Percentiles rank a stretch among this genome's conserved stretches.
phyloP scores from a whole-genome alignment of 2,329 filamentous ascomycete species.

The Corynespora cassiicola region DNA sequence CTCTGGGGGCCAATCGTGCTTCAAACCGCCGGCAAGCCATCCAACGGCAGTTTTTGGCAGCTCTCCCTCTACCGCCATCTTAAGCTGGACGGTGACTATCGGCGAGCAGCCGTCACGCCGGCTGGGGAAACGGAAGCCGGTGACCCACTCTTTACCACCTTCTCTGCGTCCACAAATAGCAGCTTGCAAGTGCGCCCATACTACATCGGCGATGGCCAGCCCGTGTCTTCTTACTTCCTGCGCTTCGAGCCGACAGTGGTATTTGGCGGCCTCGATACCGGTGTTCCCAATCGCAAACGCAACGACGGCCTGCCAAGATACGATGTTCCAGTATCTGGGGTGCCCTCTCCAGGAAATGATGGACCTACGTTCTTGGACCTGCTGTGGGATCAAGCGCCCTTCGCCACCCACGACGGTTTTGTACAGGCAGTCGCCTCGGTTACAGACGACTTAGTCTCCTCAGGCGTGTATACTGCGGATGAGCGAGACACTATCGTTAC shows the following conservation, averaged over 20 bases:
- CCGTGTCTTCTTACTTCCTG: slow-evolving; percentile 16
- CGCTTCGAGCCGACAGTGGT: slow-evolving; percentile 17
- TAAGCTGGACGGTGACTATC: slow-evolving; percentile 18
- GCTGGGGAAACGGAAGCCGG: slow-evolving; percentile 4
- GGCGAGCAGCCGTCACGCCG: slow-evolving; percentile 8
- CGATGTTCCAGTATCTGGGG: slow-evolving; percentile 16
- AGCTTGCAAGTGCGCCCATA: slow-evolving; percentile 12
- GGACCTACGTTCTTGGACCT: slow-evolving; percentile 18
- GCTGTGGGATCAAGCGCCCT: slow-evolving; percentile 19
- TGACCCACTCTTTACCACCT: slow-evolving; percentile 14
- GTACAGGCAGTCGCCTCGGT: slow-evolving; percentile 6
- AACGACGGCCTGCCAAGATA: slow-evolving; percentile 19
- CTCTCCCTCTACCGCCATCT: slow-evolving; percentile 18
- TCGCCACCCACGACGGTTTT: slow-evolving; percentile 13
- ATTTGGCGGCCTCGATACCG: slow-evolving; percentile 12
- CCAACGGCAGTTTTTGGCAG: slow-evolving; percentile 4
- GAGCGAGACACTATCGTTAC: slow-evolving; percentile 10
- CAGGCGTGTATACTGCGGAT: slow-evolving; percentile 4
- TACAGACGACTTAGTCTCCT: slow-evolving; percentile 12
- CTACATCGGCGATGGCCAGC: slow-evolving; percentile 10
- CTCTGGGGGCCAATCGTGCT: slow-evolving; percentile 19
- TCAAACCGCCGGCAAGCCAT: slow-evolving; percentile 12
- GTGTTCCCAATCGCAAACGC: slow-evolving; percentile 17
- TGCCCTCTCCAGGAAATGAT: slow-evolving; percentile 13
- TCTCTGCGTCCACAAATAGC: not conserved